Conservation (phyloP, 306 rosid species). For the Trifolium dubium region DNA sequence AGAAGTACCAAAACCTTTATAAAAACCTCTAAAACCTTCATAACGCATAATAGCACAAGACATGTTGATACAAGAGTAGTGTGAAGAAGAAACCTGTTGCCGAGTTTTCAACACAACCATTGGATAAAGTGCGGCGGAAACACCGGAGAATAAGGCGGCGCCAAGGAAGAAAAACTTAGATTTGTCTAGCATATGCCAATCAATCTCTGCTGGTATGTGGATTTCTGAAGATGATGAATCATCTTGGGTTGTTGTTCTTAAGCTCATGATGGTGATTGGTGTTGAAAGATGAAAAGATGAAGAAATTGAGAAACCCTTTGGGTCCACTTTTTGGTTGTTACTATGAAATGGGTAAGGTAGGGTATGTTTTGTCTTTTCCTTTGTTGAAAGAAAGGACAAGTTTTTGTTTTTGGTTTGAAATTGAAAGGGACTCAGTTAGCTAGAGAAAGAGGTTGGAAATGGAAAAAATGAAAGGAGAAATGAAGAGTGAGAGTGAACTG, state of each 20-base stretch:
- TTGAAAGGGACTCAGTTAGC: neutral
- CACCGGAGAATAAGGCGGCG: conserved; percentile 93
- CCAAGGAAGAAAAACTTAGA: conserved; percentile 91
- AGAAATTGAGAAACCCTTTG: neutral
- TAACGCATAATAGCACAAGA: conserved; percentile 66
- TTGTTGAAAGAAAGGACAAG: neutral
- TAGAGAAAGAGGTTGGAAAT: neutral
- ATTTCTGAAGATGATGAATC: conserved; percentile 78
- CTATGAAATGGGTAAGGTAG: conserved; percentile 2
- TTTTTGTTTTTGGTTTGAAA: neutral
- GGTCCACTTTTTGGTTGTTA: neutral
- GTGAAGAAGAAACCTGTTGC: conserved; percentile 75
- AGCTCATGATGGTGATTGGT: conserved; percentile 48
- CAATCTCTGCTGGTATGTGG: conserved; percentile 83
- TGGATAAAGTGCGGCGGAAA: conserved; percentile 80
- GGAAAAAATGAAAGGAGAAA: no score
- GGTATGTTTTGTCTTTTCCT: neutral
- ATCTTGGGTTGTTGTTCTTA: conserved; percentile 64
- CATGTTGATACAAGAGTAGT: conserved; percentile 67
- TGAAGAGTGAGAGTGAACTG: no score
- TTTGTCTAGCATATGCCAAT: conserved; percentile 97
- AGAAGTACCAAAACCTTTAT: conserved; percentile 93
- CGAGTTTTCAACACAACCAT: conserved; percentile 85
- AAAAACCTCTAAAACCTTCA: conserved; percentile 88
- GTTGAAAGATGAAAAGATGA: neutral